Conservation (phyloP, 805 yeast species). For the Starmerella tilneyi region DNA sequence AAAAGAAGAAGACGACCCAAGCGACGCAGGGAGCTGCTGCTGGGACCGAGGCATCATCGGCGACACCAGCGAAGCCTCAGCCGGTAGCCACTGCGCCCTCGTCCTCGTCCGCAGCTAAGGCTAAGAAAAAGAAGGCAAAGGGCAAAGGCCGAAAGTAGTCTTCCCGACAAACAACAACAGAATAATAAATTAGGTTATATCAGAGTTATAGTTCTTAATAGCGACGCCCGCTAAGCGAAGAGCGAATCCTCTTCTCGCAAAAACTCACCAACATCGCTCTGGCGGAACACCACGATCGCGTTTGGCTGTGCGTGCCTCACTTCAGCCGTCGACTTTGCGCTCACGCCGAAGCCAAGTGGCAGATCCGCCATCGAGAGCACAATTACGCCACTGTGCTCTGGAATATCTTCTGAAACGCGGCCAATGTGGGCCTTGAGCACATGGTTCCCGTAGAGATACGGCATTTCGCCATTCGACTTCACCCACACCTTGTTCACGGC, state of each 20-base stretch:
- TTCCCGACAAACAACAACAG: neutral
- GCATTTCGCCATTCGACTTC: constrained; percentile 97
- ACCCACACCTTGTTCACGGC: constrained; percentile 95
- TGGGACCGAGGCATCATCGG: constrained; percentile 2
- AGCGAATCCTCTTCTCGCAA: constrained; percentile 95
- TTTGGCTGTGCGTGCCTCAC: constrained; percentile 84
- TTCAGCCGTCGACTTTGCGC: constrained; percentile 84
- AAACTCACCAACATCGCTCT: constrained; percentile 95
- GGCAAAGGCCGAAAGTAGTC: constrained; percentile 24
- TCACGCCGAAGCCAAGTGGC: constrained; percentile 91
- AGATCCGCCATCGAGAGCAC: constrained; percentile 84
- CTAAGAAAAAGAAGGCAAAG: constrained; percentile 31
- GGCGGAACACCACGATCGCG: constrained; percentile 90
- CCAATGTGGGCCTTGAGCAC: constrained; percentile 95
- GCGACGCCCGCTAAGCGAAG: constrained; percentile 47
- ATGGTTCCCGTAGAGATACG: constrained; percentile 91
- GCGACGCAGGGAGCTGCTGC: constrained; percentile 33
- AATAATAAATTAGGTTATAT: constrained; percentile 4
- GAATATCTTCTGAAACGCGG: constrained; percentile 92
- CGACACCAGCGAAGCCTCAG: constrained; percentile 3
- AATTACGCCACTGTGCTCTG: constrained; percentile 94
- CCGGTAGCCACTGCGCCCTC: constrained; percentile 2
- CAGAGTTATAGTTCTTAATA: neutral
- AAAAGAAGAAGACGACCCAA: constrained; percentile 49
- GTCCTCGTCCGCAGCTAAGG: constrained; percentile 14